These are phyloP conservation scores for Metschnikowia dekortorum DNA, from an alignment of 805 yeast species.

Conservation along the genomic window DNA sequence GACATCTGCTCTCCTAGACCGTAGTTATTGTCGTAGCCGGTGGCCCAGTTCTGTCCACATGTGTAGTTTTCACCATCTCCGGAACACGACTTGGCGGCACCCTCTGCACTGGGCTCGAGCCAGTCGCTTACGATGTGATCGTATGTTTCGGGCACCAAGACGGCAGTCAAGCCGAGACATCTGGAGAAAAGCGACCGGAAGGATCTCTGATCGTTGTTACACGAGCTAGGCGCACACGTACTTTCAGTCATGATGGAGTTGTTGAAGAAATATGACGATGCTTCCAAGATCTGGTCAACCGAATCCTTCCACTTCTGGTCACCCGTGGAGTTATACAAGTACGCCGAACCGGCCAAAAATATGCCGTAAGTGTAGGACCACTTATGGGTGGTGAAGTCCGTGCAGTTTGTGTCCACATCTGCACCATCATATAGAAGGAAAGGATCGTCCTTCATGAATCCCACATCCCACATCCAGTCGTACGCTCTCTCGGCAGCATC, in stretches of 20 bases:
- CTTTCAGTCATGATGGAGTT: slow-evolving; percentile 54
- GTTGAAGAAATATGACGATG: slow-evolving; percentile 36
- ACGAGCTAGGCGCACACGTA: slow-evolving; percentile 52
- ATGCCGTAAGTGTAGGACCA: slow-evolving; percentile 76
- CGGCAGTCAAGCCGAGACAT: slow-evolving; percentile 54
- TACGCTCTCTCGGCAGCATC: slow-evolving; percentile 41
- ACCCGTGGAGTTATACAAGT: slow-evolving; percentile 58
- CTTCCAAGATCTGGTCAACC: slow-evolving; percentile 32
- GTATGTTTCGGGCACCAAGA: slow-evolving; percentile 47
- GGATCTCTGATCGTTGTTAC: slow-evolving; percentile 74
- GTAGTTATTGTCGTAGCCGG: slow-evolving; percentile 55
- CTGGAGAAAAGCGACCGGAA: slow-evolving; percentile 69
- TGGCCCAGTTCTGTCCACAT: slow-evolving; percentile 68
- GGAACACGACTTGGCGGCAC: slow-evolving; percentile 65
- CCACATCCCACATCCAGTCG: slow-evolving; percentile 40
- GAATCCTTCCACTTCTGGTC: slow-evolving; percentile 41
- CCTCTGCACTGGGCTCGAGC: slow-evolving; percentile 48
- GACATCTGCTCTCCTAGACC: slow-evolving; percentile 81
- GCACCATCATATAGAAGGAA: slow-evolving; percentile 57
- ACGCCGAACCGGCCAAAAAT: slow-evolving; percentile 64
- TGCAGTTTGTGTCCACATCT: slow-evolving; percentile 38
- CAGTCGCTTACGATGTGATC: slow-evolving; percentile 29
- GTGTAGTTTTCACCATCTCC: slow-evolving; percentile 86
- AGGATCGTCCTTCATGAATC: slow-evolving; percentile 18
- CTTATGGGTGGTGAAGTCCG: slow-evolving; percentile 44